phyloP scores from a whole-genome alignment of 2,329 filamentous ascomycete species.

The Talaromyces sp. region DNA sequence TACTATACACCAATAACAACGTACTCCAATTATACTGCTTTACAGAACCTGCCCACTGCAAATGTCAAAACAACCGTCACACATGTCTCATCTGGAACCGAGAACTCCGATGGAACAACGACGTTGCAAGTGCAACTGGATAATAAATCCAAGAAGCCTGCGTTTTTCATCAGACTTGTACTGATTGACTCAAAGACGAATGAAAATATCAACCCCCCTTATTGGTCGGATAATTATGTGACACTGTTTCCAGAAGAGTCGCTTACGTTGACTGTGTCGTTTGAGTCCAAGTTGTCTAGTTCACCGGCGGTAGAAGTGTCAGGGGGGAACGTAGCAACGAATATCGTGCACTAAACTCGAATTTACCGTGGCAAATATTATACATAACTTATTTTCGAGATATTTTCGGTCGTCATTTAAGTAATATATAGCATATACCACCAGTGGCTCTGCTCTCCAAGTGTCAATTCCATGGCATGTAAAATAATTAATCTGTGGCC shows the following conservation, averaged over 20 bases:
- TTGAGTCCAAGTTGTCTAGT: constrained; percentile 11
- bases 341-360: neutral
- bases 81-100: neutral
- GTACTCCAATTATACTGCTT: constrained; percentile 45
- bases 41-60: constrained; percentile 37
- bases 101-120: constrained; percentile 5
- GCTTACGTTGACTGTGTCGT: constrained; percentile 33
- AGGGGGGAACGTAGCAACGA: constrained; percentile 17
- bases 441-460: neutral
- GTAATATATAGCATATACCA: neutral
- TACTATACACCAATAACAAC: constrained; percentile 52
- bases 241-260: constrained; percentile 55
- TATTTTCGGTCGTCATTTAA: neutral
- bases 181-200: constrained; percentile 39
- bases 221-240: constrained; percentile 60
- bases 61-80: constrained; percentile 27
- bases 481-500: neutral
- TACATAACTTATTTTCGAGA: neutral
- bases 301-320: constrained; percentile 15
- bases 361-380: neutral
- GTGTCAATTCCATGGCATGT: neutral
- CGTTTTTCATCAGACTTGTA: constrained; percentile 52
- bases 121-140: constrained; percentile 39
- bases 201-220: constrained; percentile 45
- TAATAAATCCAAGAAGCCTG: constrained; percentile 49